phyloP scores from a whole-genome alignment of 805 yeast species.

The Schizosaccharomyces octosporus region DNA sequence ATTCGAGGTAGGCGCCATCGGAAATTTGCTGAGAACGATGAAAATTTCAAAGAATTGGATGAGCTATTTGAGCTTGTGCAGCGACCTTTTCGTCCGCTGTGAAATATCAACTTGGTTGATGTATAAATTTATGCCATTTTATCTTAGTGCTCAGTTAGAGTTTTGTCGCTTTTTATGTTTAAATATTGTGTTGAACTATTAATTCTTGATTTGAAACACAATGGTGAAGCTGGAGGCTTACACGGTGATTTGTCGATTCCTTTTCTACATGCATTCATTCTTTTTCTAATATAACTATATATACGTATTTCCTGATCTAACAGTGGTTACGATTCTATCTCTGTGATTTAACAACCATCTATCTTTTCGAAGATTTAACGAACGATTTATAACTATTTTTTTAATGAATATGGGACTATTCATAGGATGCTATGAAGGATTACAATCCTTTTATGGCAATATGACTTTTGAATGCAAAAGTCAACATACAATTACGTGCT shows the following conservation, averaged over 20 bases:
- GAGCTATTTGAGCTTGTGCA: slow-evolving; percentile 23
- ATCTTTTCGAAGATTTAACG: no score
- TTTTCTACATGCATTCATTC: not conserved
- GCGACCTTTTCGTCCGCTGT: not conserved
- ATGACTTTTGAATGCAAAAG: not conserved
- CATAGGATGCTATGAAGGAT: not conserved
- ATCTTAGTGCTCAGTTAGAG: no score
- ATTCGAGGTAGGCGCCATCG: slow-evolving; percentile 22
- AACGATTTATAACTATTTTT: not conserved
- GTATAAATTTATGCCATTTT: no score
- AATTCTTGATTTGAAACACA: no score
- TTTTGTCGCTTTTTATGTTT: no score
- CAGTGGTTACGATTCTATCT: not conserved
- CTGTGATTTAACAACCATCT: no score
- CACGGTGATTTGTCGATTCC: not conserved
- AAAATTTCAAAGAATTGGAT: slow-evolving; percentile 59
- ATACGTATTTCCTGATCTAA: not conserved
- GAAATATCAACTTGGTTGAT: not conserved
- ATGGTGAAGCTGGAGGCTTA: no score
- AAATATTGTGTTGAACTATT: no score
- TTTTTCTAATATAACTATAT: not conserved
- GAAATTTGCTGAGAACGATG: slow-evolving; percentile 46
- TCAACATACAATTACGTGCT: no score
- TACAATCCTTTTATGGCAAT: not conserved
- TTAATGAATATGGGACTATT: not conserved